These are phyloP conservation scores for Cucurbita ficifolia DNA, from an alignment of 306 rosid species.

Conservation along the genomic window DNA sequence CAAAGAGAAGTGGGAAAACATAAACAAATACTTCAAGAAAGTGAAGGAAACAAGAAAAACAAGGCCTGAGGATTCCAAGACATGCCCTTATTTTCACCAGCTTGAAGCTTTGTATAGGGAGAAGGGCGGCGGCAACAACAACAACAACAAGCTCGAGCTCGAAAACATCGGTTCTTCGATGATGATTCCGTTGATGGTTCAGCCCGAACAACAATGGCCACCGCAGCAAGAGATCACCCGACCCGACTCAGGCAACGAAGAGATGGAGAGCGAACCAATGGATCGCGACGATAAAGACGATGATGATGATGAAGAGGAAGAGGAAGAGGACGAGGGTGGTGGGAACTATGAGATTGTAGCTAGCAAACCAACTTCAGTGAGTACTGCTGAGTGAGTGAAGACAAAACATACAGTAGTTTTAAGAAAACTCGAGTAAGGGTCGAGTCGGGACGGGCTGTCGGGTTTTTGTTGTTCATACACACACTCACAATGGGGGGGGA, in stretches of 20 bases:
- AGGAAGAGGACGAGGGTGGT: conserved; percentile 27
- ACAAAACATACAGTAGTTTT: conserved; percentile 9
- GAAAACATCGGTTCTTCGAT: not conserved
- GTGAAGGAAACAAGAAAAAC: conserved; percentile 56
- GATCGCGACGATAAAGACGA: conserved; percentile 16
- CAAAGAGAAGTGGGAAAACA: conserved; percentile 98
- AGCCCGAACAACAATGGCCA: conserved; percentile 86
- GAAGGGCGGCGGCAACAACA: conserved; percentile 7
- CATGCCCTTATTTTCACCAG: conserved; percentile 71
- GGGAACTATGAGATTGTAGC: conserved; percentile 29
- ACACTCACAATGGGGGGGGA: not conserved
- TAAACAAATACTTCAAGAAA: conserved; percentile 92
- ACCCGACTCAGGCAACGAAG: not conserved
- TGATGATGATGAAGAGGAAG: conserved; percentile 23
- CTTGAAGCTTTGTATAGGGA: conserved; percentile 61
- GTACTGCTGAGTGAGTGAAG: conserved; percentile 43
- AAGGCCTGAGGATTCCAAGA: conserved; percentile 59
- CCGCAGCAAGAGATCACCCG: not conserved
- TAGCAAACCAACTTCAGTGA: conserved; percentile 40
- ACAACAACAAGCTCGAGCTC: not conserved
- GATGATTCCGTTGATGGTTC: conserved; percentile 51
- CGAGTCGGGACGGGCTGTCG: not conserved
- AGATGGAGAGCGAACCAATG: conserved; percentile 6
- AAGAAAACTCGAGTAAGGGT: not conserved
- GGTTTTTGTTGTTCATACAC: not conserved